Evolutionary conservation across 2,329 filamentous ascomycete genomes (phyloP), one percentile per base, ranked within the genome.

Genomic region (Coleophoma cylindrospora): DNA sequence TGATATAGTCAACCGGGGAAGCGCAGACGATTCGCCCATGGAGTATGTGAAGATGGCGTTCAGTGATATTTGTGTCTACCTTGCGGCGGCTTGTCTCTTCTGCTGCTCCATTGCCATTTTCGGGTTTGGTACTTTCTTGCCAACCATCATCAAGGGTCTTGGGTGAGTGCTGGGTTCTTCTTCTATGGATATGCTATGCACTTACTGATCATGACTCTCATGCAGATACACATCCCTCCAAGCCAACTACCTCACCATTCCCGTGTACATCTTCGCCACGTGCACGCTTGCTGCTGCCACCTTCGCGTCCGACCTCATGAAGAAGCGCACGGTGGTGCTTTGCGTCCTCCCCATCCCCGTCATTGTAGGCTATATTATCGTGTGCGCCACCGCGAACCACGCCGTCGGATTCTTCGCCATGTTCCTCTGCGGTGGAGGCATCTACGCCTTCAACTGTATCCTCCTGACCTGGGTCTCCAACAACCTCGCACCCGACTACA

Each of bases 211-310:
- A 19, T 19, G 19, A 19, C 19, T 19, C 19, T 19, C 19, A 9
- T 13, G 14, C 5, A 38, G 36, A 38, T 38, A 38, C 15, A 38
- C 36, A 7, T 38, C 36, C 15, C 36, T 38, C 9, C 49, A 61
- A 34, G 61, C 57, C 19, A 64, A 66, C 22, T 66, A 66, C 47
- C 50, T 68, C 40, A 66, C 64, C 33, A 66, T 68, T 34, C 67
- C 66, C 1, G 63, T 67, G 1, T 68, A 68, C 69, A 74, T 43
- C 71, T 78, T 38, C 36, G 36, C 36, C 7, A n/a, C 14, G 1
- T n/a, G 13, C 36, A n/a, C 14, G 13, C 36, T 38, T 4, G 13
- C 15, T 17, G 15, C 14, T 38, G 13, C 15, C 13, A 38, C 36
- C 36, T 38, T n/a, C 36, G 14, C 12, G 2, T 38, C 36, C 6